These are phyloP conservation scores for Lasiosphaeria miniovina DNA, from an alignment of 495 filamentous ascomycete species.

Conservation along the genomic window DNA sequence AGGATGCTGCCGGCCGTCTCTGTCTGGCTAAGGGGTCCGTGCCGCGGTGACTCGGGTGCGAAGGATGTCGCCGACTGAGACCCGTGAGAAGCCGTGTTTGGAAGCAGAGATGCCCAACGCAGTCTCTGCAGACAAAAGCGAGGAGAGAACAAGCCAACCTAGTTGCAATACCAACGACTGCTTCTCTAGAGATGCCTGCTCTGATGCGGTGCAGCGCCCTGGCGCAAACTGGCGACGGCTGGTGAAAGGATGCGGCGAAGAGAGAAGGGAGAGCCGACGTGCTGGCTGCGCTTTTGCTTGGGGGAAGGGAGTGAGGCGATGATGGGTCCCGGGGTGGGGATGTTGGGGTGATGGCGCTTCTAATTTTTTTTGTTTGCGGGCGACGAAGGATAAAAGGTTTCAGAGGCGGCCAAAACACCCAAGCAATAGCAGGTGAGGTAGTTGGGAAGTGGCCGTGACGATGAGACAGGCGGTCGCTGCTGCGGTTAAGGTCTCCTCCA, in stretches of 20 bases:
- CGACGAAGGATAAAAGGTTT: neutral
- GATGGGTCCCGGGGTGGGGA: too few relatives aligned
- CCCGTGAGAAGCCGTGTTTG: slow-evolving; percentile 32
- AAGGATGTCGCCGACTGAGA: slow-evolving; percentile 13
- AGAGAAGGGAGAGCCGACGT: too few relatives aligned
- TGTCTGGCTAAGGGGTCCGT: slow-evolving; percentile 18
- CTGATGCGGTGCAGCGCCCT: too few relatives aligned
- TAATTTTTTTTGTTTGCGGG: too few relatives aligned
- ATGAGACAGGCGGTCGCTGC: neutral
- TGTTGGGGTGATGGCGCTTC: too few relatives aligned
- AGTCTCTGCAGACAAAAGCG: slow-evolving; percentile 22
- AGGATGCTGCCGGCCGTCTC: slow-evolving; percentile 41
- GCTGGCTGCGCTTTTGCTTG: too few relatives aligned
- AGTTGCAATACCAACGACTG: neutral
- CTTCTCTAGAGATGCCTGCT: neutral
- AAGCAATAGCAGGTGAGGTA: slow-evolving; percentile 1
- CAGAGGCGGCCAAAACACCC: slow-evolving; percentile 17
- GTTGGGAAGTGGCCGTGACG: neutral
- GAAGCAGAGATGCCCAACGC: slow-evolving; percentile 26
- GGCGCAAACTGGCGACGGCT: too few relatives aligned
- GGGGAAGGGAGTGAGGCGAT: too few relatives aligned
- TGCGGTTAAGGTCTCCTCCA: neutral
- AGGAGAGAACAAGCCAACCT: slow-evolving; percentile 15
- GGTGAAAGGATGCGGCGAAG: too few relatives aligned
- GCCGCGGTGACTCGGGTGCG: slow-evolving; percentile 6